Evolutionary conservation across 2,329 filamentous ascomycete genomes (phyloP).

Genomic region (Ceratocystis huliohia): DNA sequence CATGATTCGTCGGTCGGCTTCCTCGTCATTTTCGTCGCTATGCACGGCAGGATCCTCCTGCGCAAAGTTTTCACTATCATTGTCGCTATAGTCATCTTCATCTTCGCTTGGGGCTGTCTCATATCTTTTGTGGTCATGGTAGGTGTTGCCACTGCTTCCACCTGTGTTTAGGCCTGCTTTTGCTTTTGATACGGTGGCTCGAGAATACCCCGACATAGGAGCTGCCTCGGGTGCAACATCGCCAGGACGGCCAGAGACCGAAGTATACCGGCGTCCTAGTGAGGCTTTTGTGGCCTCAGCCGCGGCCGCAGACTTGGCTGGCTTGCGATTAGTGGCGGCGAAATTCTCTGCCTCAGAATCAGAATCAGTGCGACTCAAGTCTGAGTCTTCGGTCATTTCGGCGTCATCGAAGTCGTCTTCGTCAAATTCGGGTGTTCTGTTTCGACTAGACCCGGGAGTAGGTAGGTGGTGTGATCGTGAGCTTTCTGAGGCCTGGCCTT

Average conservation of each 20-base stretch:
- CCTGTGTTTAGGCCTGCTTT: not conserved
- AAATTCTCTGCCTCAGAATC: not conserved
- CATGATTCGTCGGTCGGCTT: conserved; percentile 9
- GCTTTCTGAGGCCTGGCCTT: conserved; percentile 13
- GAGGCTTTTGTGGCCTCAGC: not conserved
- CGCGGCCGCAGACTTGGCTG: not conserved
- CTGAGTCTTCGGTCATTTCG: conserved; percentile 14
- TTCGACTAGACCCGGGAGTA: conserved; percentile 17
- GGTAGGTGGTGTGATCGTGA: conserved; percentile 17
- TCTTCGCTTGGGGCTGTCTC: conserved; percentile 17
- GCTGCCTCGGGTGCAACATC: not conserved
- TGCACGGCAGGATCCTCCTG: not conserved
- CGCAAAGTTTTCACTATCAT: conserved; percentile 8
- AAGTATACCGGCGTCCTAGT: not conserved
- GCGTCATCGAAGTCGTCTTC: conserved; percentile 9
- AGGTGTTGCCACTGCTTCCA: not conserved
- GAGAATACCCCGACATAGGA: not conserved
- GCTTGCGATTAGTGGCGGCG: not conserved
- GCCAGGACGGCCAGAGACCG: not conserved
- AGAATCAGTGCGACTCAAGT: not conserved
- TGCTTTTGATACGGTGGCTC: not conserved
- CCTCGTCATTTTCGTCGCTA: conserved; percentile 10
- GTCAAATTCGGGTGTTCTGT: conserved; percentile 18
- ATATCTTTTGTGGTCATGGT: not conserved
- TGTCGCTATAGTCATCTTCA: conserved; percentile 16